Evolutionary conservation across 371 early-diverging fungal genomes (phyloP), one percentile per base, ranked within the genome.

Genomic region (Quaeritorhiza haematococci): DNA sequence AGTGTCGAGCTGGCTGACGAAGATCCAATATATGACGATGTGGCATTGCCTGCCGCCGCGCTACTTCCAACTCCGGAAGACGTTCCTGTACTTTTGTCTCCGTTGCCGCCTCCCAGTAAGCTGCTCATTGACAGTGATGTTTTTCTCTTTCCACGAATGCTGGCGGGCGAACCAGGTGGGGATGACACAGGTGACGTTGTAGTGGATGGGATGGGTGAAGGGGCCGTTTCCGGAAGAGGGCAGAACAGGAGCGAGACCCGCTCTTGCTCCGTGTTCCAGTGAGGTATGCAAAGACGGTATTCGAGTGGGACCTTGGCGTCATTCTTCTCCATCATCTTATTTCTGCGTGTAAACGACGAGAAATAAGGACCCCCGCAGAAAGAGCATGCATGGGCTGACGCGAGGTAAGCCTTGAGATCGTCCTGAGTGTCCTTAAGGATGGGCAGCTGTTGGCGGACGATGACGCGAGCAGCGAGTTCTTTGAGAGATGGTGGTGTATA

Each of bases 301-400:
- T 87, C 87, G 3, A 88, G 64, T 0, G 89, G 88, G 6, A 73
- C 68, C 10, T 27, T 53, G 19, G 67, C 55, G 1, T 79, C 80
- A 21, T 73, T 72, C 45, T 85, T 82, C 54, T 84, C 84, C 29
- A 89, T 76, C 23, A 86, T 71, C 38, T 85, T 72, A 29, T 80
- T 74, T 2, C 90, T 78, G 10, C 68, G 73, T 13, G 79, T 76
- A 65, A 55, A 83, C 0, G 73, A 69, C n/a, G 90, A 85, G 69
- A 93, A 91, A 57, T 81, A 89, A 6, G 96, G 93, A 0, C 93
- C 93, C 19, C 74, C 74, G 64, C 96, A 96, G 68, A 86, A 90
- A 5, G 90, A 75, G 69, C 96, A 96, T 21, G 68, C 66, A 44
- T 84, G 73, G 1, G 79, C 84, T 15, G 75, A 73, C 15, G 73